These are phyloP conservation scores for Trypanosoma melophagium DNA, from an alignment of 208 protist species.

Conservation along the genomic window DNA sequence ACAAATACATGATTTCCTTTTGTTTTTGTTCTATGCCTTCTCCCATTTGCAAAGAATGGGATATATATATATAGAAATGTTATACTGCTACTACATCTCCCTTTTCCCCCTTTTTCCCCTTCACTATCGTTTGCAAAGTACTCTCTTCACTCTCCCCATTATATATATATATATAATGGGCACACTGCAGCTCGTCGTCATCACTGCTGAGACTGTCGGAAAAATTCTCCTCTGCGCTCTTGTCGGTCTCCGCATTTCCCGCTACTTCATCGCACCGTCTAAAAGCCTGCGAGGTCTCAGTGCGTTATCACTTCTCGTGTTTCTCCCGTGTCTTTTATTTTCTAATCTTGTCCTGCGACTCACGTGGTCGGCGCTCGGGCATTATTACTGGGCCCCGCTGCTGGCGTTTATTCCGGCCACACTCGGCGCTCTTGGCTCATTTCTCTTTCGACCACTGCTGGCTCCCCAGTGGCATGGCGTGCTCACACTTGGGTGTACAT, in stretches of 20 bases:
- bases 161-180: constrained; percentile 25
- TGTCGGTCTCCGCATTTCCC: constrained; percentile 50
- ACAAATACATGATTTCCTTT: no score
- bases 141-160: not conserved
- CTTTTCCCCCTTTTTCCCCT: not conserved
- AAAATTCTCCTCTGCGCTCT: constrained; percentile 64
- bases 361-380: constrained; percentile 46
- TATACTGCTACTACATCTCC: no score
- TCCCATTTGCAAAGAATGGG: no score
- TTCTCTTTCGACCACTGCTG: constrained; percentile 32
- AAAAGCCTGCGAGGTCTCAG: constrained; percentile 52
- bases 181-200: constrained; percentile 37
- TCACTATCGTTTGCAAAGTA: not conserved
- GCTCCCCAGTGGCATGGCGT: constrained; percentile 48
- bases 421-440: constrained; percentile 35
- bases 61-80: no score
- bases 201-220: constrained; percentile 53
- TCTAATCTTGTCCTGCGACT: constrained; percentile 59
- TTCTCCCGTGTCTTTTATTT: constrained; percentile 75
- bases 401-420: constrained; percentile 44
- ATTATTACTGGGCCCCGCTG: constrained; percentile 65
- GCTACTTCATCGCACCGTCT: constrained; percentile 36
- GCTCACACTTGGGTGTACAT: constrained; percentile 57
- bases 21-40: no score
- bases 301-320: constrained; percentile 56